Percentiles rank a stretch among this genome's conserved stretches.
Conservation (phyloP, 768 basidiomycete species). For the Tulasnella sp. region DNA sequence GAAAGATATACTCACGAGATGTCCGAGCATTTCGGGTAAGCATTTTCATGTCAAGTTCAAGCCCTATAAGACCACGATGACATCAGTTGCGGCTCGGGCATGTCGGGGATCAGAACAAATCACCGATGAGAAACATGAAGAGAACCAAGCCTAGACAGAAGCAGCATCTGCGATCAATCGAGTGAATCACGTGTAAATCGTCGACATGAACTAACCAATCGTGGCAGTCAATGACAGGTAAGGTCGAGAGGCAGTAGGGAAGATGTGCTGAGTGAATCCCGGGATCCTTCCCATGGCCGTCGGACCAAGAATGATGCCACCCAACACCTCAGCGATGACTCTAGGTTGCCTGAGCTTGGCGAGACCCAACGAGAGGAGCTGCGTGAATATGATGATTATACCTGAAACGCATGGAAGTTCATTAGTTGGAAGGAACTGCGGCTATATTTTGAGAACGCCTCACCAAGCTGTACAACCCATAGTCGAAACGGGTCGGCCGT, state of each 20-base stretch:
- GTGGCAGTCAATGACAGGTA: slow-evolving; percentile 82
- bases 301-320: slow-evolving; percentile 76
- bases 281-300: slow-evolving; percentile 74
- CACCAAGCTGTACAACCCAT: slow-evolving; percentile 74
- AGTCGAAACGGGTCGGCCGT: slow-evolving; percentile 56
- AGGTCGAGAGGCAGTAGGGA: slow-evolving; percentile 58
- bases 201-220: slow-evolving; percentile 58
- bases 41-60: slow-evolving; percentile 62
- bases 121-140: slow-evolving; percentile 84
- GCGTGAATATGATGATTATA: slow-evolving; percentile 73
- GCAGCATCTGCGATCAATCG: no score
- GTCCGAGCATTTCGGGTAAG: slow-evolving; percentile 46
- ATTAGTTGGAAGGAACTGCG: no score
- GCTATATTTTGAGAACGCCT: slow-evolving; percentile 23
- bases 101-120: slow-evolving; percentile 38
- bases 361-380: slow-evolving; percentile 59
- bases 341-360: slow-evolving; percentile 68
- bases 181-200: no score
- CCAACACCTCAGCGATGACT: slow-evolving; percentile 35
- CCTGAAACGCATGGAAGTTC: slow-evolving; percentile 36
- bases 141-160: slow-evolving; percentile 33
- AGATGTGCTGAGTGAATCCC: slow-evolving; percentile 76
- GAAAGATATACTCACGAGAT: background rate
- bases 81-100: background rate
- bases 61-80: background rate